Evolutionary conservation across 23 red algal species (phyloP), one percentile per base, ranked within the genome.

Genomic region (Cyanidioschyzon merolae): DNA sequence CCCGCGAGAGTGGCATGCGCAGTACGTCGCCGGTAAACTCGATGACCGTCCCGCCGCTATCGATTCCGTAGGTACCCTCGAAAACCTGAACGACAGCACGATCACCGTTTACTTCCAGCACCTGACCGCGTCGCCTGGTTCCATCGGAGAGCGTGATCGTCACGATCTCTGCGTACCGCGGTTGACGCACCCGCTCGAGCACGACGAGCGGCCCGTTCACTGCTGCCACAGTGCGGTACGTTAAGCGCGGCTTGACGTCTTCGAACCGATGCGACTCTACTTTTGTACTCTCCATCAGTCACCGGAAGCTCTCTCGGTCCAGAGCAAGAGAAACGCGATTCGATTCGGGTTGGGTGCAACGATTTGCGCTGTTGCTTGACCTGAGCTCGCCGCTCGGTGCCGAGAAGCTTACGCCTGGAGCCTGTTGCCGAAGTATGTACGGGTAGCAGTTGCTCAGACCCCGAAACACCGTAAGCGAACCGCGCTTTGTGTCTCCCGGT

Each of bases 31-130:
- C 92, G 26, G 92, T 85, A 77, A 96, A 96, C 84, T 96, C 84
- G 41, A 84, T 77, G 63, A 79, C 51, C 1, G 92, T 96, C 59
- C 80, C 79, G 39, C 80, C 78, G 75, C 90, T 96, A 80, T 96
- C 92, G 41, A 96, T 96, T 1, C 92, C 92, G 57, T 87, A 90
- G 24, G 92, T 96, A 38, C 92, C 92, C 78, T 96, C 92, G 76
- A 96, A 96, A 57, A 96, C 92, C 83, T 96, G 92, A 7, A 96
- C 92, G 7, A 96, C 76, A 24, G 92, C 92, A 68, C 87, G 90
- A 27, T 96, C 88, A 68, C 89, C 87, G 63, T 96, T 85, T 67
- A 90, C 86, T 76, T 96, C 92, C 36, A 96, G 87, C 37, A 96
- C 92, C 75, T 96, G 92, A 21, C 92, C 92, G 34, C 88, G 84